Evolutionary conservation across 2,329 filamentous ascomycete species (phyloP), one percentile per base, ranked within the genome.

Genomic region (Aspergillus hortae): DNA sequence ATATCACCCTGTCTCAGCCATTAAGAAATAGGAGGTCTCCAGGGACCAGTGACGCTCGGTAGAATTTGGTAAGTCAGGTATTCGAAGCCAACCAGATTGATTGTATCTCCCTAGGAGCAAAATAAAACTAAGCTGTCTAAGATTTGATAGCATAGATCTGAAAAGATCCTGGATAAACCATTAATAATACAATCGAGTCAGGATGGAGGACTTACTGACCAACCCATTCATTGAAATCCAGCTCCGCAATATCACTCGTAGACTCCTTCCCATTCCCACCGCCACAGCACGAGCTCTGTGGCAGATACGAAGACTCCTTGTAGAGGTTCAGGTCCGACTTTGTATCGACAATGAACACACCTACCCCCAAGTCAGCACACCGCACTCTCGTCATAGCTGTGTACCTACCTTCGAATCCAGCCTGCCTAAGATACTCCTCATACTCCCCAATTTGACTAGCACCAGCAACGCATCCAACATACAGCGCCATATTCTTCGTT

Each of bases 381-480:
- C 1, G 44, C 45, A 14, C 19, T 32, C 5, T 43, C 9, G 2
- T 35, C 4, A 44, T 12, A 21, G n/a, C 19, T 32, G 41, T 42
- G 19, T 40, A 56, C 58, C 21, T 66, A 79, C 80, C 73, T 50
- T 61, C 38, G 55, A 84, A 84, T 0, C 81, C 82, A 0, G 77
- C 79, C 11, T 74, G 58, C 9, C 57, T 57, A 27, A 87, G 63
- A 63, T 77, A 85, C 6, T 44, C 33, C 49, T 82, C 72, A 65
- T 86, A 86, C 48, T 80, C 74, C 1, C 32, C 56, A 0, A 81
- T 72, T 51, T 69, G 63, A 54, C 80, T 83, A 1, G 83, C 81
- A 0, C 84, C 82, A 1, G 80, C 74, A 25, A 86, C 73, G 54
- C 84, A 87, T 0, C 83, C 83, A 2, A 84, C 79, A 61, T 85